Evolutionary conservation across 2,329 filamentous ascomycete genomes (phyloP), one percentile per base, ranked within the genome.

Genomic region (Ilyonectria mors-panacis): DNA sequence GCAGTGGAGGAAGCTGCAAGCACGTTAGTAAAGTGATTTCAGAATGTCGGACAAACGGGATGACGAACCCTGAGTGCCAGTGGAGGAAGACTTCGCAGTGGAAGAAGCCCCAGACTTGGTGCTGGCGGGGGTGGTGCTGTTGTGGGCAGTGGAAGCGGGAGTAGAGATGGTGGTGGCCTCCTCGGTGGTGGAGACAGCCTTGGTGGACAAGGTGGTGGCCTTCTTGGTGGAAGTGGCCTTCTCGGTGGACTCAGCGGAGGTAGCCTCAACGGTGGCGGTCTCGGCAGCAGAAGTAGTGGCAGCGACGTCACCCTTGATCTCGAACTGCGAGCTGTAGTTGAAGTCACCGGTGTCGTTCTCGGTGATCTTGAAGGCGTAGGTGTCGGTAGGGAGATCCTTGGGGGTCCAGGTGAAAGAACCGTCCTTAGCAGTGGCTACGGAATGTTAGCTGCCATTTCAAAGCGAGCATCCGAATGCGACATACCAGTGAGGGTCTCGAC

Each of bases 341-440:
- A 42, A 12, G 13, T 75, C 65, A 30, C 68, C 69, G 57, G 68
- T 55, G 15, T 66, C 58, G 68, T 42, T 17, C 15, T 77, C 69
- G 45, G 56, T 67, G 70, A 81, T 81, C 71, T 77, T 76, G 74
- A 81, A 79, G 74, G 71, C 75, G 76, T 82, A 82, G 50, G 64
- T 68, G 68, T 75, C 80, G 23, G 77, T 69, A 58, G 76, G 75
- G 6, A 80, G 51, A 58, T 68, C 63, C 17, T 56, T 30, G 30
- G 77, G 76, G 13, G 73, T 80, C 58, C 78, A 74, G 21, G 74
- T 78, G 74, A 73, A 76, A 35, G 77, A 76, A 39, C 70, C 55
- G 28, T 70, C 73, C 28, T 65, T 15, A 10, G 73, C 73, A 15
- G 33, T 28, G 39, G 39, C 73, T 75, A 15, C n/a, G 15, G 1